Evolutionary conservation across 2,329 filamentous ascomycete species (phyloP).

Genomic region (Pyricularia grisea): DNA sequence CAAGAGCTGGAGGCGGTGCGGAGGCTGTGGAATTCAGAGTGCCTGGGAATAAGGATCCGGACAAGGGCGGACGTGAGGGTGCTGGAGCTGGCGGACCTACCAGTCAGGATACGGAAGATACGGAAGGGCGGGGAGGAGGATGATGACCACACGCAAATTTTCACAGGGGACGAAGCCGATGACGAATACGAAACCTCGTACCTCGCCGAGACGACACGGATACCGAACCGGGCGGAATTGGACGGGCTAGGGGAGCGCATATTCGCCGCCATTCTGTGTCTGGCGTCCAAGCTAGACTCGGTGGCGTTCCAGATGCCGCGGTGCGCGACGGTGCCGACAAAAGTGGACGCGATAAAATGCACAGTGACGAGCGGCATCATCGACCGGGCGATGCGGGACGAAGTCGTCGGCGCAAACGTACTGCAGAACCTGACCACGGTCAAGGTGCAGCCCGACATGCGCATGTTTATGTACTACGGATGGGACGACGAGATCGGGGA

Average conservation of each 20-base stretch:
- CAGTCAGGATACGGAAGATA: neutral
- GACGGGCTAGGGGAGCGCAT: constrained; percentile 3
- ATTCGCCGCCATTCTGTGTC: constrained; percentile 4
- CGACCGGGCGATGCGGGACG: constrained; percentile 4
- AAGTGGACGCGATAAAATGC: neutral
- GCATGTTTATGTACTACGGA: constrained; percentile 1
- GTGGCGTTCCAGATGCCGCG: constrained; percentile 4
- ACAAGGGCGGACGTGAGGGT: constrained; percentile 1
- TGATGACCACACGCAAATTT: too few relatives aligned
- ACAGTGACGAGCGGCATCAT: constrained; percentile 1
- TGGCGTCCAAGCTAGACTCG: constrained; percentile 2
- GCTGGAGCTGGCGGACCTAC: constrained; percentile 1
- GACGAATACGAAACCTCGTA: too few relatives aligned
- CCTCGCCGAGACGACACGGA: neutral
- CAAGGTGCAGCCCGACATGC: constrained; percentile 3
- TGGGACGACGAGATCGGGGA: constrained; percentile 2
- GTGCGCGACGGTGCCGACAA: neutral
- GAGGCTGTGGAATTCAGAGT: neutral
- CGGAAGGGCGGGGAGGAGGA: neutral
- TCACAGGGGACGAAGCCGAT: neutral
- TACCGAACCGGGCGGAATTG: neutral
- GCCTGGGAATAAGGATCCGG: neutral
- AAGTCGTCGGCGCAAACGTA: neutral
- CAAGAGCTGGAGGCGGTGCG: constrained; percentile 2
- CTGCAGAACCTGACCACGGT: constrained; percentile 4